Conservation (phyloP, 2,329 filamentous ascomycete genomes). For the Fusarium incarnatum region DNA sequence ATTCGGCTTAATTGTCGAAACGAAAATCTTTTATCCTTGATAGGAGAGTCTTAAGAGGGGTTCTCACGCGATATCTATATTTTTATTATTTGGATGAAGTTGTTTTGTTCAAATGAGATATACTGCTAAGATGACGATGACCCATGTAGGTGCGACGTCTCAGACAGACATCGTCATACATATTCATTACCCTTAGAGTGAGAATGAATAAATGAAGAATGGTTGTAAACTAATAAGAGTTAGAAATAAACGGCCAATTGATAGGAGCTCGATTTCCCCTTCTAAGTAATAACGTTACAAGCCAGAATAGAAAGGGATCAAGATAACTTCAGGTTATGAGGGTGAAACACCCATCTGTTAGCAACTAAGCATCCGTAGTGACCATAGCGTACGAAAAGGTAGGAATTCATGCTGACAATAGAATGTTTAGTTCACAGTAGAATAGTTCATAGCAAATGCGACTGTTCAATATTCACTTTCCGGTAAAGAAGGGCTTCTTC, state of each 20-base stretch:
- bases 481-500: no score
- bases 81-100: neutral
- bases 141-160: neutral
- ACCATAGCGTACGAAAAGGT: neutral
- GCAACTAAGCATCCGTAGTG: no score
- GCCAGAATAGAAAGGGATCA: neutral
- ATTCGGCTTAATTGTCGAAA: neutral
- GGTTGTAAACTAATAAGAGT: accelerated
- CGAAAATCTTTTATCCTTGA: neutral
- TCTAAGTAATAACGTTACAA: neutral
- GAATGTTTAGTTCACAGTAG: no score
- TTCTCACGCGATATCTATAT: neutral
- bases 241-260: neutral
- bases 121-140: neutral
- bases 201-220: neutral
- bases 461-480: no score
- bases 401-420: neutral
- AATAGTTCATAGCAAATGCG: no score
- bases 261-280: neutral
- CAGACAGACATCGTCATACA: neutral
- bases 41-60: neutral
- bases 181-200: neutral
- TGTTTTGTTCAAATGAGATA: neutral
- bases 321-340: neutral
- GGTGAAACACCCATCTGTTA: neutral